phyloP scores from a whole-genome alignment of 345 rosid genomes.

The Boechera divaricarpa region DNA sequence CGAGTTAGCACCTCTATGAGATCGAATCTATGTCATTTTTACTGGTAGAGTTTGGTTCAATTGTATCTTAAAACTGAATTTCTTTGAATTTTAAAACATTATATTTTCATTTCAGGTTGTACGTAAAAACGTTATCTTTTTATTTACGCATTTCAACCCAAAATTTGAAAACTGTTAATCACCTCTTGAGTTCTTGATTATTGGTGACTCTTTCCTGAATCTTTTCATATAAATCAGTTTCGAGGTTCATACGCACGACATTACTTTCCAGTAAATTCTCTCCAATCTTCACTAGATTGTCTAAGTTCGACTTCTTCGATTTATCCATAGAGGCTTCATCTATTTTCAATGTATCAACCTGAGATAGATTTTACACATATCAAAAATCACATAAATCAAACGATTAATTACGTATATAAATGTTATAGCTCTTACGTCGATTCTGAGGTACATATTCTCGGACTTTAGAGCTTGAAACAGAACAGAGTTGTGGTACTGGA shows the following conservation, averaged over 20 bases:
- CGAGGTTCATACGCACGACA: conserved; percentile 46
- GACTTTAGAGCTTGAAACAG: conserved; percentile 53
- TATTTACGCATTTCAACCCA: not conserved
- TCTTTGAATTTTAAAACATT: too few species aligned
- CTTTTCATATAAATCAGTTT: conserved; percentile 52
- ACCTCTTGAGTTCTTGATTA: conserved; percentile 59
- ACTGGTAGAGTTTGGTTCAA: too few species aligned
- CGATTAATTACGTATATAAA: not conserved
- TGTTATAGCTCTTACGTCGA: conserved; percentile 53
- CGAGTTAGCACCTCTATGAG: too few species aligned
- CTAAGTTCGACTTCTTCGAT: conserved; percentile 51
- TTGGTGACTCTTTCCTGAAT: conserved; percentile 49
- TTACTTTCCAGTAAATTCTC: conserved; percentile 45
- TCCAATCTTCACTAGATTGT: conserved; percentile 49
- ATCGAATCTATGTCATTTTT: too few species aligned
- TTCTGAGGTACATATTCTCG: conserved; percentile 55
- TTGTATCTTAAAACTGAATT: too few species aligned
- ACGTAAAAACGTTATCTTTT: too few species aligned
- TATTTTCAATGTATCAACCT: conserved; percentile 55
- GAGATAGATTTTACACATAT: not conserved
- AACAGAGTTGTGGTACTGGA: conserved; percentile 56
- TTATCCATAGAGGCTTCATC: conserved; percentile 49
- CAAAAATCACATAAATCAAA: not conserved
- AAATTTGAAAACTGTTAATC: not conserved
- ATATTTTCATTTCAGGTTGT: too few species aligned